These are phyloP conservation scores for Candida qinlingensis DNA, from an alignment of 805 yeast genomes.

Conservation along the genomic window DNA sequence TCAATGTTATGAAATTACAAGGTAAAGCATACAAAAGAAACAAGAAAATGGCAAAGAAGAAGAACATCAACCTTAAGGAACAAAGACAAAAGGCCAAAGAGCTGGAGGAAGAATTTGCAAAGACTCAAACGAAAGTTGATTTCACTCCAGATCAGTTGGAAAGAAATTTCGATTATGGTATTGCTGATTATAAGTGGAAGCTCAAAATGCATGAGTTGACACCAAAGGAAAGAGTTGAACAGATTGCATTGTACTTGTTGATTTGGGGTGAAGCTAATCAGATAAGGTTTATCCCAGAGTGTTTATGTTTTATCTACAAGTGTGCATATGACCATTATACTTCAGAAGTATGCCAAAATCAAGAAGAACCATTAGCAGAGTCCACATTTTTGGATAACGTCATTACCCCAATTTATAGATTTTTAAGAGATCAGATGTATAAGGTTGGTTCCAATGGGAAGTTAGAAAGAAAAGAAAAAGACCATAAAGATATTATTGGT, in stretches of 20 bases:
- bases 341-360: constrained; percentile 32
- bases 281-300: constrained; percentile 81
- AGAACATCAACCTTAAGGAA: constrained; percentile 30
- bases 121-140: constrained; percentile 48
- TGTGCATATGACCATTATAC: constrained; percentile 65
- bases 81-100: constrained; percentile 35
- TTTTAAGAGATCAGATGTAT: constrained; percentile 51
- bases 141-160: constrained; percentile 39
- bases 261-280: constrained; percentile 94
- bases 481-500: constrained; percentile 69
- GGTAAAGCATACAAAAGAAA: constrained; percentile 42
- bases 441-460: constrained; percentile 40
- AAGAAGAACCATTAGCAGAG: constrained; percentile 29
- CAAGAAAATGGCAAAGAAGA: constrained; percentile 37
- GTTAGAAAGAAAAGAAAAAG: constrained; percentile 45
- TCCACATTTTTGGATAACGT: constrained; percentile 53
- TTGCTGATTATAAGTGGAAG: constrained; percentile 69
- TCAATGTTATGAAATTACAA: constrained; percentile 46
- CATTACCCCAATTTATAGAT: constrained; percentile 67
- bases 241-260: constrained; percentile 63
- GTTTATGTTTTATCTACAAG: constrained; percentile 76
- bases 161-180: constrained; percentile 40
- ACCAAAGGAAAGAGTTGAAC: constrained; percentile 50
- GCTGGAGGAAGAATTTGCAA: constrained; percentile 45
- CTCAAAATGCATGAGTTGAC: constrained; percentile 41